These are phyloP conservation scores for Gryganskiella cystojenkinii DNA, from an alignment of 192 early-diverging fungal genomes.

Conservation along the genomic window DNA sequence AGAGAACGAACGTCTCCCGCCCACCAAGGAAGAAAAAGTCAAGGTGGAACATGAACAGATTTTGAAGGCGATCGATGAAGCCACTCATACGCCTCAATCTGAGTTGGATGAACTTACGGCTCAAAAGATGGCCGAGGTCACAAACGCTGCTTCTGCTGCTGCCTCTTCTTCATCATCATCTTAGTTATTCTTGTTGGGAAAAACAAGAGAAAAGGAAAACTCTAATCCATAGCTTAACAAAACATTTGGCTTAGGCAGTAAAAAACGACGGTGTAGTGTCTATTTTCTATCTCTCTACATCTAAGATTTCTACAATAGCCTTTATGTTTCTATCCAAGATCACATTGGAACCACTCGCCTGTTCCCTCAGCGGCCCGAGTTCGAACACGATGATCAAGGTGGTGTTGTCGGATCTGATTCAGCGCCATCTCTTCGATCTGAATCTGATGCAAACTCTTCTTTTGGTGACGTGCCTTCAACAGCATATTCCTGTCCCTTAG, in stretches of 20 bases:
- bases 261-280: no score
- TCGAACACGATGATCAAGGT: constrained; percentile 45
- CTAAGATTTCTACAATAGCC: not conserved
- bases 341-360: constrained; percentile 61
- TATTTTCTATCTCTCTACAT: no score
- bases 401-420: constrained; percentile 28
- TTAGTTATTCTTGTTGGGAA: no score
- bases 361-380: constrained; percentile 35
- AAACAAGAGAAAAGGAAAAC: no score
- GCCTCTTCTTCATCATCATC: no score
- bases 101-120: constrained; percentile 11
- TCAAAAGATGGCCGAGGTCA: constrained; percentile 10
- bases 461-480: constrained; percentile 46
- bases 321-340: constrained; percentile 3
- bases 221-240: no score
- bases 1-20: constrained; percentile 94
- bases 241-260: no score
- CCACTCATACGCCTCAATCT: constrained; percentile 17
- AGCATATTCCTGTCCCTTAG: constrained; percentile 46
- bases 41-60: constrained; percentile 34
- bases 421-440: constrained; percentile 62
- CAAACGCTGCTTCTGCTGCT: no score
- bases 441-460: constrained; percentile 62
- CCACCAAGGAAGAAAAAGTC: constrained; percentile 58
- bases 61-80: constrained; percentile 41